These are phyloP conservation scores for Heliamphora ciliata DNA, from an alignment of 179 eudicot species.

Conservation along the genomic window DNA sequence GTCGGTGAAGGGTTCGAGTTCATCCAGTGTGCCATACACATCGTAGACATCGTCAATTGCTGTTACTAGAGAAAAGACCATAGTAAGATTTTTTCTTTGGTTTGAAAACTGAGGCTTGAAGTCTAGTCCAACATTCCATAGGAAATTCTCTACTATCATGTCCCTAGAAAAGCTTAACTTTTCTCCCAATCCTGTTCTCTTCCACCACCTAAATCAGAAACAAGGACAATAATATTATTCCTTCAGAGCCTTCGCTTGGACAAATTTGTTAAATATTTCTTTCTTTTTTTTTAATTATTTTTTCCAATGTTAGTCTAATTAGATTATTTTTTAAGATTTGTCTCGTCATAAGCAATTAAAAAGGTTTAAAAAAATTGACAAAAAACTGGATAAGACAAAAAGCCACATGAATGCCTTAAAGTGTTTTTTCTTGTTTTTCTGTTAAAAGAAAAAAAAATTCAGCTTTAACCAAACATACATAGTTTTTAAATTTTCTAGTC, in stretches of 20 bases:
- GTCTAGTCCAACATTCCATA: constrained; percentile 10
- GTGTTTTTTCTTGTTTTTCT: too few species aligned
- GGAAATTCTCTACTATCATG: constrained; percentile 16
- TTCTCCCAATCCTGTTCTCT: background rate
- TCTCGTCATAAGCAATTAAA: too few species aligned
- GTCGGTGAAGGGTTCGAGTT: background rate
- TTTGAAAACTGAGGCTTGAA: background rate
- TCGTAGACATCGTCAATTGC: background rate
- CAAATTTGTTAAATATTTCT: too few species aligned
- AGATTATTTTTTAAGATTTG: too few species aligned
- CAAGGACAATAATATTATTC: background rate
- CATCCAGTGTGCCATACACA: constrained; percentile 3
- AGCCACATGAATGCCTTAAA: too few species aligned
- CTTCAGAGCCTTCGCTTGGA: background rate
- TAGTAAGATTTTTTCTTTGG: background rate
- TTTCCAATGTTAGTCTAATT: too few species aligned
- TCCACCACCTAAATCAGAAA: constrained; percentile 15
- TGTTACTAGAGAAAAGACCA: background rate
- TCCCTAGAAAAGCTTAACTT: constrained; percentile 13
- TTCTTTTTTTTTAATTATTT: too few species aligned
- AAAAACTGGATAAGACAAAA: too few species aligned
- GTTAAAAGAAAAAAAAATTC: too few species aligned
- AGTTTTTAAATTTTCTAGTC: too few species aligned
- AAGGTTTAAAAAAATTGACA: too few species aligned
- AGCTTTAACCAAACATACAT: too few species aligned